A percentile compares a stretch with the other conserved stretches of the same genome.
Conservation (phyloP, 305 asterid species). For the Fraxinus sp. region DNA sequence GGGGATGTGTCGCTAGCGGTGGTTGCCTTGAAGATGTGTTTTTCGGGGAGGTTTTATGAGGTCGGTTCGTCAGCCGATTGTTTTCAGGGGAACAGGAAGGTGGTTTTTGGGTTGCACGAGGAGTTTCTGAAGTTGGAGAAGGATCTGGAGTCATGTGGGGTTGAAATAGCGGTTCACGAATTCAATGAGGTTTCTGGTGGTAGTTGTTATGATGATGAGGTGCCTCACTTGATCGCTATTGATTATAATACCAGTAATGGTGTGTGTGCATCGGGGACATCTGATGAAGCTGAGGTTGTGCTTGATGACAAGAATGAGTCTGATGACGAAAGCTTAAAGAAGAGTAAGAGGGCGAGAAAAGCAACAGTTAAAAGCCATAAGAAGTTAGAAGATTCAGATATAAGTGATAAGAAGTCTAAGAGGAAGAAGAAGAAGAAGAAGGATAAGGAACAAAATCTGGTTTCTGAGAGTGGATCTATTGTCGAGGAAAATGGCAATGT, state of each 20-base stretch:
- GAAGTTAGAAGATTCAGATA: slow-evolving; percentile 22
- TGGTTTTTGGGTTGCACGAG: slow-evolving; percentile 62
- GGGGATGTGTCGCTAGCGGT: background rate
- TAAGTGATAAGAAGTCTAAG: slow-evolving; percentile 27
- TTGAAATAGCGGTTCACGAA: slow-evolving; percentile 53
- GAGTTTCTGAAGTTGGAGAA: slow-evolving; percentile 81
- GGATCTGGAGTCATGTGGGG: slow-evolving; percentile 56
- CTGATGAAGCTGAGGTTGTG: slow-evolving; percentile 29
- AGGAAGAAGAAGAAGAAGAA: slow-evolving; percentile 26
- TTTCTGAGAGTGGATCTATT: slow-evolving; percentile 26
- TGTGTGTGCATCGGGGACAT: slow-evolving; percentile 22
- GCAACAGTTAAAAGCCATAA: slow-evolving; percentile 40
- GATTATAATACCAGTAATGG: slow-evolving; percentile 31
- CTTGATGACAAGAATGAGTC: slow-evolving; percentile 25
- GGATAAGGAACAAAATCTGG: slow-evolving; percentile 25
- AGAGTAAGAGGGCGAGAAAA: slow-evolving; percentile 52
- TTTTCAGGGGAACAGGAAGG: slow-evolving; percentile 73
- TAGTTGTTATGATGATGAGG: slow-evolving; percentile 42
- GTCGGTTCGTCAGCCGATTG: background rate
- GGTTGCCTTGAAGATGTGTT: background rate
- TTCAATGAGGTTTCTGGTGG: slow-evolving; percentile 29
- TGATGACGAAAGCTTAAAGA: slow-evolving; percentile 29
- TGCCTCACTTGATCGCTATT: slow-evolving; percentile 67
- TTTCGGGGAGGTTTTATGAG: background rate
- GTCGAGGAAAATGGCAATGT: slow-evolving; percentile 32